These are phyloP conservation scores for Heritiera littoralis DNA, from an alignment of 345 rosid species.

Conservation along the genomic window DNA sequence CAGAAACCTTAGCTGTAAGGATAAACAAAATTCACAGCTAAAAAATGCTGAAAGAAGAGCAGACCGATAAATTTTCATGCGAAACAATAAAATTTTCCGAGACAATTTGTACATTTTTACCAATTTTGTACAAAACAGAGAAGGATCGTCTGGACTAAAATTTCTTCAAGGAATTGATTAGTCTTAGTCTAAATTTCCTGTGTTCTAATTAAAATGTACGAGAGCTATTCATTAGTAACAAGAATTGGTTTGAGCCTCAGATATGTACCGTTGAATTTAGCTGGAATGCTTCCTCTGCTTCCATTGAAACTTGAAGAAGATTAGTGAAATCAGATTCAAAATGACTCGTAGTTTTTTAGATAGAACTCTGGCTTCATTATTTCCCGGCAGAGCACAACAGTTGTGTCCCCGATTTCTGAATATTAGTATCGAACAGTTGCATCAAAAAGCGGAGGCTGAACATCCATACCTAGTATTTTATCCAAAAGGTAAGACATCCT, in stretches of 20 bases:
- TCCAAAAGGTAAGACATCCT: constrained; percentile 18
- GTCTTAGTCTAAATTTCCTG: background rate
- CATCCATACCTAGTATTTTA: constrained; percentile 26
- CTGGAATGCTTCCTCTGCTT: constrained; percentile 17
- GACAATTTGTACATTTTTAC: background rate
- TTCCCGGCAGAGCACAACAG: background rate
- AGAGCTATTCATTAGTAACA: background rate
- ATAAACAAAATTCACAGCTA: background rate
- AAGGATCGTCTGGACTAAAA: background rate
- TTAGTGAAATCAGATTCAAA: background rate
- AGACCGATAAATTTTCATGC: background rate
- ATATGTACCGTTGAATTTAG: constrained; percentile 36
- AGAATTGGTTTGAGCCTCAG: constrained; percentile 29
- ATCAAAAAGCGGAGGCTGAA: background rate
- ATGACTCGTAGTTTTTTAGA: background rate
- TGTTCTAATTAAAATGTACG: background rate
- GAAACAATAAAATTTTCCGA: background rate
- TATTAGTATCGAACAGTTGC: background rate
- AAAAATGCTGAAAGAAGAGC: background rate
- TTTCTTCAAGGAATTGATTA: background rate
- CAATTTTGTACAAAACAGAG: background rate
- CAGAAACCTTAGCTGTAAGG: too few relatives aligned
- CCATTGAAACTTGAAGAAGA: constrained; percentile 25
- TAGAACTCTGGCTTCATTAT: background rate
- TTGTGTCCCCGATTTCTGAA: background rate